Evolutionary conservation across 305 asterid genomes (phyloP).

Genomic region (Rubia tinctorum): DNA sequence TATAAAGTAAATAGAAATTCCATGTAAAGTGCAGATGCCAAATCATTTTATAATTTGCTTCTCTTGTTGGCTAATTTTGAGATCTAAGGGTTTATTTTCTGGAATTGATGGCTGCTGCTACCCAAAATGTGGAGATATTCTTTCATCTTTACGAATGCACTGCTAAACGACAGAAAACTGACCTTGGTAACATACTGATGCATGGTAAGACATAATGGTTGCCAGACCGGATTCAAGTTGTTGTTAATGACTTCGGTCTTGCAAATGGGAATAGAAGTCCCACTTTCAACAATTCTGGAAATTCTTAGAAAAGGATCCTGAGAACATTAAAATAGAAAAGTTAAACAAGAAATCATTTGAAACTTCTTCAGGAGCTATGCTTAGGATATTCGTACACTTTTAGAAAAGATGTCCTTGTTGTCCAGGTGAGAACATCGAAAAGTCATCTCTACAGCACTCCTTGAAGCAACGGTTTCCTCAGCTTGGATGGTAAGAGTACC

Average conservation of each 20-base stretch:
- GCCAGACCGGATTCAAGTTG: slow-evolving; percentile 77
- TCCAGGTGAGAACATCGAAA: slow-evolving; percentile 53
- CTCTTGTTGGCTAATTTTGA: neutral
- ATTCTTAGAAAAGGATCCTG: slow-evolving; percentile 91
- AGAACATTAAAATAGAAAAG: slow-evolving; percentile 12
- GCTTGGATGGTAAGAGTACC: slow-evolving; percentile 65
- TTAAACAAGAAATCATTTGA: slow-evolving; percentile 13
- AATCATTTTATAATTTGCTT: neutral
- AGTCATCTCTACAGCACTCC: slow-evolving; percentile 55
- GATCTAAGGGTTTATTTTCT: neutral
- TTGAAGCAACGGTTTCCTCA: slow-evolving; percentile 68
- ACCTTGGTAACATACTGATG: slow-evolving; percentile 69
- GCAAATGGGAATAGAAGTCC: slow-evolving; percentile 60
- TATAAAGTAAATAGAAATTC: neutral
- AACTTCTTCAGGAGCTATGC: slow-evolving; percentile 9
- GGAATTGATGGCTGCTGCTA: neutral
- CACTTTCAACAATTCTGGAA: slow-evolving; percentile 60
- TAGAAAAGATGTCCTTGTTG: slow-evolving; percentile 71
- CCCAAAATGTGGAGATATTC: neutral
- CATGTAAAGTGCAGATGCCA: too few relatives aligned
- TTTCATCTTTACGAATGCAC: neutral
- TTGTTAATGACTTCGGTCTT: slow-evolving; percentile 76
- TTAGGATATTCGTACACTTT: slow-evolving; percentile 50
- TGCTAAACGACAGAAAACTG: neutral
- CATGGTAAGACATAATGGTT: slow-evolving; percentile 58